Base-by-base conservation (phyloP, 2,329 filamentous ascomycete genomes). In the Hymenoscyphus linearis region DNA sequence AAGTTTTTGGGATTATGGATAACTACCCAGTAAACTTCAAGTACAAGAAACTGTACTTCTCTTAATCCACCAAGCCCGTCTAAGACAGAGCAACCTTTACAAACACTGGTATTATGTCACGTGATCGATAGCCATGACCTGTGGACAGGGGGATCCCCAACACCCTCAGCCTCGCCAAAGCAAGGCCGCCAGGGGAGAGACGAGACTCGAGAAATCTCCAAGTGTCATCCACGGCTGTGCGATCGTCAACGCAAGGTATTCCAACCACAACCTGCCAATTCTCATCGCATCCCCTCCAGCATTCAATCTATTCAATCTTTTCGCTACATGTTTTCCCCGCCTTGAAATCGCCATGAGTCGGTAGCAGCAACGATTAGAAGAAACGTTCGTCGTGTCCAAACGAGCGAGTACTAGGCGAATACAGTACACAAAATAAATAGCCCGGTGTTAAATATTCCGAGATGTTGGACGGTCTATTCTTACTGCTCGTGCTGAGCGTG, bases 401-500 rank as follows among this genome's bases (percentile, higher is more conserved):
- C 61, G 58, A 68, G 61, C 61, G 58, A 68, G 61, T 63, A 60
- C 64, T 61, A 62, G 26, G 2, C 14, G 5, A 34, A 22, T 47
- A 9, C 31, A 31, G 31, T 31, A 5, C 31, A 4, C 31, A 5
- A 31, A 31, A 6, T 22, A 50, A 50, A 50, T 50, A 50, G 18
- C 6, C 14, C 37, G 14, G 2, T 25, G 44, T 50, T 10, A 50
- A 22, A 50, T 12, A 18, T 50, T 22, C 52, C 22, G 71, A 66
- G 59, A 74, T 74, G 72, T 66, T 74, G 61, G 70, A 74, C 66
- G 72, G 72, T 50, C 58, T 74, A 22, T 70, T 74, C 59, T 69
- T 74, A 65, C 59, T 73, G 70, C 67, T 74, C 67, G 58, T 66
- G 14, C 57, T 74, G 71, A 73, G 72, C 70, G 63, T 80, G 72